A percentile compares a stretch with the other conserved stretches of the same genome.
phyloP scores from a whole-genome alignment of 345 rosid species.

The Mallotus nudiflorus region DNA sequence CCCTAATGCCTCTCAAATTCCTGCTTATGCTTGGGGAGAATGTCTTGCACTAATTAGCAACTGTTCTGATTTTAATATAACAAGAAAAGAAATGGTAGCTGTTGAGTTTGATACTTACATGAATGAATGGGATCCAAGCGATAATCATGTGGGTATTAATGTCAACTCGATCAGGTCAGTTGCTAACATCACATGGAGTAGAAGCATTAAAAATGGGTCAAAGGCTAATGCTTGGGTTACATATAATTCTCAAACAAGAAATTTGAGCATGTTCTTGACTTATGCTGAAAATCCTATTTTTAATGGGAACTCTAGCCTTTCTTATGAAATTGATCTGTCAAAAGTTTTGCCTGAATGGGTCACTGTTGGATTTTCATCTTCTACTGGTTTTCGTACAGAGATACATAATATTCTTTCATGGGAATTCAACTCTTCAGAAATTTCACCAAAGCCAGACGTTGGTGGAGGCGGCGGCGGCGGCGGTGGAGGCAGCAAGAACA shows the following conservation, averaged over 20 bases:
- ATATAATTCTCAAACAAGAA: not conserved
- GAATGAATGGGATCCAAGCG: slow-evolving; percentile 17
- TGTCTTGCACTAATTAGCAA: not conserved
- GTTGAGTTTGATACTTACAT: slow-evolving; percentile 25
- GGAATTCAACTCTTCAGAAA: not conserved
- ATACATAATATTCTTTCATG: not conserved
- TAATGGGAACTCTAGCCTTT: not conserved
- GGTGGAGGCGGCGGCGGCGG: no score
- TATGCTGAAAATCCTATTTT: not conserved
- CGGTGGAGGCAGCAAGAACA: no score
- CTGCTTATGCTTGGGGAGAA: not conserved
- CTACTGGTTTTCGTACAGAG: slow-evolving; percentile 1
- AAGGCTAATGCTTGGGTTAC: not conserved
- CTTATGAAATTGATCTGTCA: not conserved
- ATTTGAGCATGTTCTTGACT: not conserved
- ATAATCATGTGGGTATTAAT: slow-evolving; percentile 23
- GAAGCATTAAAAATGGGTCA: not conserved
- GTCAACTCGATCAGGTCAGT: slow-evolving; percentile 5
- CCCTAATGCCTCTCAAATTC: not conserved
- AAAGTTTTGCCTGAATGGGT: slow-evolving; percentile 12
- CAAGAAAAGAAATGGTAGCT: slow-evolving; percentile 11
- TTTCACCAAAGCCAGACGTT: no score
- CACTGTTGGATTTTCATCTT: slow-evolving; percentile 12
- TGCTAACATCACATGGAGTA: not conserved
- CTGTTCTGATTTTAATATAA: not conserved